Percentiles rank a stretch among this genome's conserved stretches.
Evolutionary conservation across 805 yeast genomes (phyloP).

Genomic region (Schwanniomyces sp.): DNA sequence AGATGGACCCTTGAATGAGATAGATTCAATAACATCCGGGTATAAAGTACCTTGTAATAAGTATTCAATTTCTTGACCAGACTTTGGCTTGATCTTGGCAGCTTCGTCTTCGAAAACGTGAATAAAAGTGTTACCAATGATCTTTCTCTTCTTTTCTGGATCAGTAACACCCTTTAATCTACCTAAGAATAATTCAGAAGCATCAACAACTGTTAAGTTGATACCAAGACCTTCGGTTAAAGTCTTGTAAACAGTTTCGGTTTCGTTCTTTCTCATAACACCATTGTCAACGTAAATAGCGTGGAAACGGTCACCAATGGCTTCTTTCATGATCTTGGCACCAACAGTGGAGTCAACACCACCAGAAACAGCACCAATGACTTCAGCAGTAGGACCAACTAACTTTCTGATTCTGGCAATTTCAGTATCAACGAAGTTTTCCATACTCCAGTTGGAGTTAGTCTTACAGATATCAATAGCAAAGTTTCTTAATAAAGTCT

Average conservation of each 20-base stretch:
- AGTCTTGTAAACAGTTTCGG: constrained; percentile 83
- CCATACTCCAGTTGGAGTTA: constrained; percentile 94
- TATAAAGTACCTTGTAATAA: constrained; percentile 95
- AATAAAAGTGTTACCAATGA: constrained; percentile 96
- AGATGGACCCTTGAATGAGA: constrained; percentile 98
- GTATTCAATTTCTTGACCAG: constrained; percentile 88
- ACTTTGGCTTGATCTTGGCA: constrained; percentile 82
- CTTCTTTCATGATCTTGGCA: constrained; percentile 96
- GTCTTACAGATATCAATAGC: constrained; percentile 90
- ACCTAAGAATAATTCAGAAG: constrained; percentile 82
- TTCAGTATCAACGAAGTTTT: constrained; percentile 95
- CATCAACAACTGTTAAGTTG: constrained; percentile 92
- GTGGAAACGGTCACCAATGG: constrained; percentile 98
- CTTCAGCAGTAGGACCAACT: constrained; percentile 98
- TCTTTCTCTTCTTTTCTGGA: constrained; percentile 98
- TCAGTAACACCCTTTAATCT: constrained; percentile 93
- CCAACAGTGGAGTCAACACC: constrained; percentile 99
- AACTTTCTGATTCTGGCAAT: constrained; percentile 85
- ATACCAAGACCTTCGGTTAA: constrained; percentile 92
- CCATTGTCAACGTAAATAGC: constrained; percentile 98
- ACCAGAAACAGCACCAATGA: constrained; percentile 98
- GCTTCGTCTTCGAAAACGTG: constrained; percentile 97
- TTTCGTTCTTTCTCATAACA: constrained; percentile 93
- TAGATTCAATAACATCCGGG: constrained; percentile 98
- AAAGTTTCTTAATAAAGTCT: constrained; percentile 81